Base-by-base conservation (phyloP, 139 green algal genomes). In the Spirogloea muscicola region DNA sequence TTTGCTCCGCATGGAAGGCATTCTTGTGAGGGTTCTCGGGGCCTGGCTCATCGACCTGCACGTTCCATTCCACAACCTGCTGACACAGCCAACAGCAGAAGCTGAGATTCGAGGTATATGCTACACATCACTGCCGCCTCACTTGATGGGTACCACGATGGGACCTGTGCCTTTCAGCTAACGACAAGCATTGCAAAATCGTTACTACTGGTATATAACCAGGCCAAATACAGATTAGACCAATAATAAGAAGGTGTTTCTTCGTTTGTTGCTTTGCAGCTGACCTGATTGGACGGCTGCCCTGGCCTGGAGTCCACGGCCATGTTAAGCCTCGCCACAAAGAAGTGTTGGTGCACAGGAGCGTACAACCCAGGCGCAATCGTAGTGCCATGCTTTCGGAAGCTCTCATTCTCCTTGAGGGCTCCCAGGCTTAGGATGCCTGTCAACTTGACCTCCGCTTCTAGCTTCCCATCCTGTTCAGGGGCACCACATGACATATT, bases 361-460 rank as follows among this genome's bases (percentile, higher is more conserved):
- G 90, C 91, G 34, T 89, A 87, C 9, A 96, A 83, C 6, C 84
- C 83, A 0, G 83, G 84, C 0, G 83, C 87, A 52, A 96, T 79
- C 6, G 83, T 70, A 46, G 86, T 89, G 41, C 91, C 91, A 62
- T 88, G 88, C 2, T 69, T 74, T 7, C 84, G 81, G 36, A 83
- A 51, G n/a, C n/a, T n/a, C 44, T 88, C 72, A 1, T 46, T 46
- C 10, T n/a, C 58, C 49, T 21, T 60, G n/a, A 81, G 44, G 49
- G 74, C 82, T 60, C 27, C 84, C 66, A 49, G 52, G 49, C 38
- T 88, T 25, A 96, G 78, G 39, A 92, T 91, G 64, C 91, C 91
- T 0, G 90, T 96, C 49, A 97, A 85, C 85, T 96, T 94, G 36
- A 90, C 74, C 78, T 96, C 86, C 18, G 90, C 87, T 46, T 84